Conservation (phyloP, 2,329 filamentous ascomycete genomes). For the Botrytis fabae region DNA sequence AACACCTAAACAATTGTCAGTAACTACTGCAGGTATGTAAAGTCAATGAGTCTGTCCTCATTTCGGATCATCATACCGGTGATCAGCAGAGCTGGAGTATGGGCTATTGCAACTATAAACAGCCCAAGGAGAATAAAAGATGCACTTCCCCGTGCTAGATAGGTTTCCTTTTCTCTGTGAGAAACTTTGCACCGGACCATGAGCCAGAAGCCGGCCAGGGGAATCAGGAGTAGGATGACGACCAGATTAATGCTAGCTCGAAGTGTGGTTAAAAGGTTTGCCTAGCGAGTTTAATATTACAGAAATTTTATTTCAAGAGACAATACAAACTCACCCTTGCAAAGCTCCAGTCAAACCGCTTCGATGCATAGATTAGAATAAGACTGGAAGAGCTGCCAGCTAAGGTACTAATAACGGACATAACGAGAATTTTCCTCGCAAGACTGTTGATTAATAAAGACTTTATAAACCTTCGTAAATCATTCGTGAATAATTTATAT, state of each 20-base stretch:
- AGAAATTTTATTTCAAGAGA: background rate
- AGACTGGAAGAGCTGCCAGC: background rate
- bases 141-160: conserved; percentile 4
- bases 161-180: background rate
- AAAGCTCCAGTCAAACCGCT: background rate
- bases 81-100: background rate
- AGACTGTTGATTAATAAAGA: background rate
- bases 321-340: background rate
- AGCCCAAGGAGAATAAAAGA: background rate
- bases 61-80: background rate
- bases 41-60: too few relatives aligned
- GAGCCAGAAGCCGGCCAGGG: background rate
- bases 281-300: background rate
- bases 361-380: background rate
- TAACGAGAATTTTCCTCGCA: background rate
- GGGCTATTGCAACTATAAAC: background rate
- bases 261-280: conserved; percentile 7
- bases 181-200: background rate
- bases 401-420: background rate
- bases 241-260: conserved; percentile 1
- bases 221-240: background rate
- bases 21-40: background rate
- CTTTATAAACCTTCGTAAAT: background rate
- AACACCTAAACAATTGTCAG: background rate
- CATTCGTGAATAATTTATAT: background rate